Base-by-base conservation (phyloP, 2,329 filamentous ascomycete species). In the Colletotrichum sojae region DNA sequence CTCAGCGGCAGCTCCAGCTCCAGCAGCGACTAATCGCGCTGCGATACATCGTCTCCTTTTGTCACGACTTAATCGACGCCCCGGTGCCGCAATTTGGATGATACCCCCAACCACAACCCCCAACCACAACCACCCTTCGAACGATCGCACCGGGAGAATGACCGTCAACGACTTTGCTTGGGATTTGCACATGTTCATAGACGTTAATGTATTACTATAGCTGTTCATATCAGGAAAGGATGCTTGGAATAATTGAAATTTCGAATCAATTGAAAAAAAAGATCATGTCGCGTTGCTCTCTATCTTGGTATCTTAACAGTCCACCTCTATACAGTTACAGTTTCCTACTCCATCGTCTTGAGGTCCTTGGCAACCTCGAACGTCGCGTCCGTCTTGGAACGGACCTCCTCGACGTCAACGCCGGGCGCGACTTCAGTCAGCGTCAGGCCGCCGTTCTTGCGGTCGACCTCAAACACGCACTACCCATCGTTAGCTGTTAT, bases 351-450 rank as follows among this genome's bases (percentile, higher is more conserved):
- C 82, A 84, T 78, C 2, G 80, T 80, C 73, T 85, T 84, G 52
- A 93, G 63, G 31, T 89, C 78, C 40, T 89, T 83, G 0, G 89
- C 89, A 51, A 94, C 86, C 5, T 79, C 77, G 76, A 94, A 94
- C 46, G 85, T 83, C 0, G 92, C 92, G 60, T 89, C 90, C 1
- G 92, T 94, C 84, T 93, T 93, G 73, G 83, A 82, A 80, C 82
- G 87, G 3, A 94, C 86, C 70, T 92, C 89, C 39, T 94, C 91
- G 1, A 94, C 84, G 13, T 85, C 85, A 0, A 93, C 88, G 0
- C 89, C 91, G 1, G 90, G 89, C 1, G 92, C 92, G 16, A 93
- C 78, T 79, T 94, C 92, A 0, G 90, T 92, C 57, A 94, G 82
- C 0, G 89, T 92, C 48, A 93, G 76, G 0, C 83, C 85, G 2